Percentiles rank a stretch among this genome's conserved stretches.
Conservation (phyloP, 345 rosid genomes). For the Pelargonium nanum region DNA sequence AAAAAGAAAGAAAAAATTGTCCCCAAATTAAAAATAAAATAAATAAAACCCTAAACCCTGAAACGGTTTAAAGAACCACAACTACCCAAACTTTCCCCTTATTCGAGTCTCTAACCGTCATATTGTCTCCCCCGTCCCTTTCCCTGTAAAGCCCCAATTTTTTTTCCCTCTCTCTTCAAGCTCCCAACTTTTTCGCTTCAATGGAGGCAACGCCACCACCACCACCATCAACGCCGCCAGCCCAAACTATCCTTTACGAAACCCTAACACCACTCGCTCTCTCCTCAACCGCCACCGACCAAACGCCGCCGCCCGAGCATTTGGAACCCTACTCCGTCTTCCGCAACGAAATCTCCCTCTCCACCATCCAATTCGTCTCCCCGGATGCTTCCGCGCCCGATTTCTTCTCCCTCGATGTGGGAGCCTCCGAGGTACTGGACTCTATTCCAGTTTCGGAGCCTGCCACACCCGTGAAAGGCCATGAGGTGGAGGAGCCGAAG, state of each 20-base stretch:
- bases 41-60: not conserved
- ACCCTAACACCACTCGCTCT: conserved; percentile 39
- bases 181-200: not conserved
- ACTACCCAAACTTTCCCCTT: not conserved
- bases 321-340: conserved; percentile 46
- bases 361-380: conserved; percentile 13
- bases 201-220: not conserved
- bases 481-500: conserved; percentile 16
- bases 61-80: not conserved
- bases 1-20: too few species aligned
- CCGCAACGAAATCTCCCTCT: conserved; percentile 64
- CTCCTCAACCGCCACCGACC: conserved; percentile 12
- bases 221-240: conserved; percentile 2
- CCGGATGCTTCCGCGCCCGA: conserved; percentile 38
- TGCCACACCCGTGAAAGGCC: conserved; percentile 19
- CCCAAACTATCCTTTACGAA: conserved; percentile 36
- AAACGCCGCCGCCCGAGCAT: conserved; percentile 10
- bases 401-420: conserved; percentile 63
- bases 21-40: too few species aligned
- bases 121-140: not conserved
- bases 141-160: not conserved
- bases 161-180: not conserved
- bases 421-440: conserved; percentile 8
- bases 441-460: conserved; percentile 21
- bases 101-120: not conserved